These are phyloP conservation scores for Chamaecrista fasciculata DNA, from an alignment of 306 rosid genomes.

Conservation along the genomic window DNA sequence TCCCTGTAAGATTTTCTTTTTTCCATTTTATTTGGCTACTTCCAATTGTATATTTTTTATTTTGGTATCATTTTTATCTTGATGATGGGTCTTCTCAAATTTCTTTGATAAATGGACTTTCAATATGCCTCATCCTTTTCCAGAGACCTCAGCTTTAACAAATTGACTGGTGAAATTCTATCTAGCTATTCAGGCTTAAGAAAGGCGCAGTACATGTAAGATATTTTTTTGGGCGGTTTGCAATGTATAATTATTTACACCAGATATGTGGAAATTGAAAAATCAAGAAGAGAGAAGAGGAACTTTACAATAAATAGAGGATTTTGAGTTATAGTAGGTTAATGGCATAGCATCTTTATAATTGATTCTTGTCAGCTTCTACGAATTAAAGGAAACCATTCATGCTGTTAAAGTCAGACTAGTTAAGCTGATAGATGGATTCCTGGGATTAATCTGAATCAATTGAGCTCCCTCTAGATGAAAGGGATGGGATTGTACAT, in stretches of 20 bases:
- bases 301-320: neutral
- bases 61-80: neutral
- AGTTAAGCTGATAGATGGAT: slow-evolving; percentile 2
- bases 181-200: slow-evolving; percentile 25
- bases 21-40: slow-evolving; percentile 12
- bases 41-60: neutral
- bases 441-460: no score
- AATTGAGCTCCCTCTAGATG: no score
- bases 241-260: neutral
- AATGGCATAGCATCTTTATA: neutral
- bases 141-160: slow-evolving; percentile 90
- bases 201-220: slow-evolving; percentile 45
- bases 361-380: neutral
- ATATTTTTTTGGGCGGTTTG: neutral
- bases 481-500: no score
- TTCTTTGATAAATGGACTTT: neutral
- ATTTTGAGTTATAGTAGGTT: neutral
- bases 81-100: neutral
- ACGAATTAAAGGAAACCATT: neutral
- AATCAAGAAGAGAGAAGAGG: neutral
- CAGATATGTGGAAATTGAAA: no score
- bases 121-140: neutral
- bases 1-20: slow-evolving; percentile 39
- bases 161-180: slow-evolving; percentile 61
- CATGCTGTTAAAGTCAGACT: neutral